Evolutionary conservation across 805 yeast genomes (phyloP), one percentile per base, ranked within the genome.

Genomic region (Maudiozyma pseudohumilis): DNA sequence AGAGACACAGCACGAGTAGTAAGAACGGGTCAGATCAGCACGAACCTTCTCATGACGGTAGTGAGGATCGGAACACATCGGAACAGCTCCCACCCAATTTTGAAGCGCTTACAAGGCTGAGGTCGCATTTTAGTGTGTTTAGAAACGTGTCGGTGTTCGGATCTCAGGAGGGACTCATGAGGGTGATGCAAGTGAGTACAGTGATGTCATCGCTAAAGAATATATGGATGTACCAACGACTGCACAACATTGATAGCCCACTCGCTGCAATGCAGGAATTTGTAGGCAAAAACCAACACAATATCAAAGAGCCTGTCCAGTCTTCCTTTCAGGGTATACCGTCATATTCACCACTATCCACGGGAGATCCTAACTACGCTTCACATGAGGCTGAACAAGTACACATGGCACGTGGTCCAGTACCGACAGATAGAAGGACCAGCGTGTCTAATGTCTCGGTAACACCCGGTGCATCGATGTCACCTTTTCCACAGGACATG

Each of bases 171-270:
- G 69, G 69, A 28, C 77, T 82, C 7, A 71, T 83, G 75, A 64
- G 89, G 41, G 67, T 79, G 17, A 60, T 85, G 64, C 89, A 84
- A 56, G 74, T 83, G 3, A 71, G 87, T 32, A 92, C 83, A 55
- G 79, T 80, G 6, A 80, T 86, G 85, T 69, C 87, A 0, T 74
- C 77, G 41, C 66, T 85, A 45, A 70, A 73, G 40, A 77, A 82
- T 10, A 60, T 86, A 40, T 75, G 83, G 75, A 63, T 68, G 9
- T 74, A 68, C 46, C 70, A 82, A 8, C 61, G 64, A 40, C 58
- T 68, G 6, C 63, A 64, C 23, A 66, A 72, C 19, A 65, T 71
- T 3, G 56, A 56, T 5, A 71, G 78, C 24, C 84, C 87, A 0
- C 42, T 74, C 29, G 70, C 68, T 18, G 74, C 82, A 0, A 61